Conservation (phyloP, 495 filamentous ascomycete genomes). For the Neurospora sp. region DNA sequence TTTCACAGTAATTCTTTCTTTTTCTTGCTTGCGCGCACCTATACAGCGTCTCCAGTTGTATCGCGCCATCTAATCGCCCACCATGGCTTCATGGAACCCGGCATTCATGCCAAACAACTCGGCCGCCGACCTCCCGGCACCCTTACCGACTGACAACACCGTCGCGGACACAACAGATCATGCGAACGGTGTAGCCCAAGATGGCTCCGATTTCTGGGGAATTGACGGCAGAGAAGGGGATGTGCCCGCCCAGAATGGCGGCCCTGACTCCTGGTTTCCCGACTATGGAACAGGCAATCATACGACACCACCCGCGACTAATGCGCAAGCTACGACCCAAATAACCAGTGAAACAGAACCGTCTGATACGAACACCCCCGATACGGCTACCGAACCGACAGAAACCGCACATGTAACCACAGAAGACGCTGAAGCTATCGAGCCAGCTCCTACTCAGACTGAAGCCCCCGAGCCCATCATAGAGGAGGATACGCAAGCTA, state of each 20-base stretch:
- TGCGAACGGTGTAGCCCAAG: not conserved
- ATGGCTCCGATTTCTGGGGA: not conserved
- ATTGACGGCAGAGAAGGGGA: not conserved
- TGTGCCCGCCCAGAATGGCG: conserved; percentile 8
- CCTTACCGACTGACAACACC: not conserved
- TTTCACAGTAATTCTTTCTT: conserved; percentile 20
- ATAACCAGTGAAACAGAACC: not conserved
- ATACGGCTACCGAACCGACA: not conserved
- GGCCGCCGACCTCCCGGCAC: conserved; percentile 14
- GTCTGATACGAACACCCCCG: not conserved
- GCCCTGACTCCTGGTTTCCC: conserved; percentile 20
- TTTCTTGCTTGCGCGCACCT: conserved; percentile 8
- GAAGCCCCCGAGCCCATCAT: not conserved
- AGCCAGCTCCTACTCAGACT: not conserved
- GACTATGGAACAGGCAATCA: conserved; percentile 18
- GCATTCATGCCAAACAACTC: conserved; percentile 45
- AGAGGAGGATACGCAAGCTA: not conserved
- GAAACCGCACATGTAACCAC: not conserved
- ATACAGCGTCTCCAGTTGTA: conserved; percentile 13
- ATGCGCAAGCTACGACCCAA: conserved; percentile 10
- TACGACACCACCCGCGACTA: conserved; percentile 16
- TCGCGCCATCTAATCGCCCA: conserved; percentile 23
- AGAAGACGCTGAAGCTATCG: not conserved
- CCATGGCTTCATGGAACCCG: conserved; percentile 45
- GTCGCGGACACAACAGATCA: not conserved